phyloP scores from a whole-genome alignment of 352 stramenopile genomes.

The Phytophthora nicotianae region DNA sequence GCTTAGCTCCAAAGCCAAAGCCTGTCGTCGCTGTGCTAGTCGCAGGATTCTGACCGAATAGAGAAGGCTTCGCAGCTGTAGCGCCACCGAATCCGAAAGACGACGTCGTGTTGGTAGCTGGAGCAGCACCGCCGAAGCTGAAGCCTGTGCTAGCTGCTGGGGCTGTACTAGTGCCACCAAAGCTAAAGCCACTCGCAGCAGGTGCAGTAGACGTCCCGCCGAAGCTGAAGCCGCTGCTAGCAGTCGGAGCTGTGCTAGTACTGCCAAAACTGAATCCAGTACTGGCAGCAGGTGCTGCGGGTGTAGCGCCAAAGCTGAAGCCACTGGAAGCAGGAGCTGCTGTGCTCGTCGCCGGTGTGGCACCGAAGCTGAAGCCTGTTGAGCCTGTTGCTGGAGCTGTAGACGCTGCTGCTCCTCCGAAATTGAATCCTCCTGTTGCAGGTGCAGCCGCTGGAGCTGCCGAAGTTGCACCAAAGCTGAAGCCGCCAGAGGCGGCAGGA shows the following conservation, averaged over 20 bases:
- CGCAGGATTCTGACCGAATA: constrained; percentile 52
- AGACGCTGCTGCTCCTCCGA: constrained; percentile 25
- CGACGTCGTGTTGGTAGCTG: constrained; percentile 27
- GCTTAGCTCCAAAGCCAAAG: constrained; percentile 42
- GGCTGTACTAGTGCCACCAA: constrained; percentile 26
- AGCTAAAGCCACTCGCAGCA: constrained; percentile 35
- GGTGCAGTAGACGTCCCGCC: constrained; percentile 18
- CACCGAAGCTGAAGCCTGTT: constrained; percentile 44
- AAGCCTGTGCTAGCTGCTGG: constrained; percentile 36
- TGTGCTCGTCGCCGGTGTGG: constrained; percentile 18
- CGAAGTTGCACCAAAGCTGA: constrained; percentile 35
- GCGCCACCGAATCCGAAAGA: constrained; percentile 43
- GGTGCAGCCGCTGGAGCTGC: constrained; percentile 23
- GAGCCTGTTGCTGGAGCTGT: constrained; percentile 27
- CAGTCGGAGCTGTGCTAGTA: constrained; percentile 29
- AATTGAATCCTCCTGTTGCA: constrained; percentile 36
- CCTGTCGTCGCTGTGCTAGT: constrained; percentile 29
- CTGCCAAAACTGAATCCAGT: constrained; percentile 49
- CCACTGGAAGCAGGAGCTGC: constrained; percentile 35
- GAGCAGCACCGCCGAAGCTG: constrained; percentile 43
- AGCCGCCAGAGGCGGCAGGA: constrained; percentile 22
- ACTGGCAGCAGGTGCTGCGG: constrained; percentile 28
- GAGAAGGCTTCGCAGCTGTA: constrained; percentile 46
- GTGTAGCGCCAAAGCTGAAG: constrained; percentile 59
- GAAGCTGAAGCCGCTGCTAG: constrained; percentile 37